A percentile compares a stretch with the other conserved stretches of the same genome.
Conservation (phyloP, 2,329 filamentous ascomycete genomes). For the Trematosphaeria pertusa region DNA sequence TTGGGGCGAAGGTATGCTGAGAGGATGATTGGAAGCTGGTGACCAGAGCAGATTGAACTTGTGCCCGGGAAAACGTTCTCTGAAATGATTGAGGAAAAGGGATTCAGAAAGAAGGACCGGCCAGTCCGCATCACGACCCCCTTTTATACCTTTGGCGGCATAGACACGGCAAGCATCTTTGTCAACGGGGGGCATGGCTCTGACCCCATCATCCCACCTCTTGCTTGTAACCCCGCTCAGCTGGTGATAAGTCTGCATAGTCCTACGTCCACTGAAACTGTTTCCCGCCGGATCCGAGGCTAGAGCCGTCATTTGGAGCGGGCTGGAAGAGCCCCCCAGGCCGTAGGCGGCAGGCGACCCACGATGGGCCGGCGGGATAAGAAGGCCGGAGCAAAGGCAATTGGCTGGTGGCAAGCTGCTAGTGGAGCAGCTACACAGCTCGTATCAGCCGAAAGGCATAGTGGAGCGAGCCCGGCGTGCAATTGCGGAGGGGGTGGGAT, state of each 20-base stretch:
- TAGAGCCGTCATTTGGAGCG: conserved; percentile 42
- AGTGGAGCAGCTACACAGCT: conserved; percentile 32
- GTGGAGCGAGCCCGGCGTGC: conserved; percentile 39
- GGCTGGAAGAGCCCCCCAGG: conserved; percentile 41
- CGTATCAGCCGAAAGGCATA: conserved; percentile 39
- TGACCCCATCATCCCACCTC: conserved; percentile 44
- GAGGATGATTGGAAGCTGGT: conserved; percentile 13
- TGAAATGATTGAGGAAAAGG: conserved; percentile 28
- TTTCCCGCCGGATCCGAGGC: conserved; percentile 44
- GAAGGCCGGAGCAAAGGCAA: conserved; percentile 31
- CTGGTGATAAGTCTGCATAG: conserved; percentile 50
- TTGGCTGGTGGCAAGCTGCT: conserved; percentile 37
- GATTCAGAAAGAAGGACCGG: conserved; percentile 33
- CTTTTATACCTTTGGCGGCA: conserved; percentile 47
- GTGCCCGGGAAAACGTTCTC: conserved; percentile 8
- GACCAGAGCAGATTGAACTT: conserved; percentile 3
- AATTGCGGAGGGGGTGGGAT: conserved; percentile 37
- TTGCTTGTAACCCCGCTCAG: conserved; percentile 46
- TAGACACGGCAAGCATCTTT: conserved; percentile 27
- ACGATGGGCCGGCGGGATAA: conserved; percentile 40
- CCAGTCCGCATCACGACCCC: conserved; percentile 27
- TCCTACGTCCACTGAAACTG: conserved; percentile 45
- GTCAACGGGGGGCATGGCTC: conserved; percentile 39
- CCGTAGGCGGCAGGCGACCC: conserved; percentile 42
- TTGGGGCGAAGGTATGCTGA: too few relatives aligned